Conservation (phyloP, 179 eudicot species). For the Gypsophila paniculata region DNA sequence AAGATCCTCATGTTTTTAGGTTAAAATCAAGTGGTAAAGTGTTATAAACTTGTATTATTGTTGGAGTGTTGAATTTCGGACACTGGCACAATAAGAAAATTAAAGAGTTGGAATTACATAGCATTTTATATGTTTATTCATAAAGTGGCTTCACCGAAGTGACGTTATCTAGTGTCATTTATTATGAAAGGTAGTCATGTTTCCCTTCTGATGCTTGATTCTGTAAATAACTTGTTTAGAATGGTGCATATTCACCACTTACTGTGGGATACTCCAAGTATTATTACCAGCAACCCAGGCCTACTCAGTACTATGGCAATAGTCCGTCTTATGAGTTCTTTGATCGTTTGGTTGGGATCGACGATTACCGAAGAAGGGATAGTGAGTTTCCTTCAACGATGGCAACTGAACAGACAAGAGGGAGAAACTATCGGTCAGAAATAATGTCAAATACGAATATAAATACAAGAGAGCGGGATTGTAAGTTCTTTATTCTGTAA, state of each 20-base stretch:
- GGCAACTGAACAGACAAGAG: conserved; percentile 39
- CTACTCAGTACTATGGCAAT: conserved; percentile 55
- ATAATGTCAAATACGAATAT: conserved; percentile 33
- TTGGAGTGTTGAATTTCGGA: too few species aligned
- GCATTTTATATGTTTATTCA: not conserved
- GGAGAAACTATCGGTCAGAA: conserved; percentile 39
- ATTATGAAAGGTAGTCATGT: not conserved
- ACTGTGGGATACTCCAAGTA: conserved; percentile 63
- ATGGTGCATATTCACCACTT: conserved; percentile 52
- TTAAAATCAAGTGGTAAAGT: too few species aligned
- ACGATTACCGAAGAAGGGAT: conserved; percentile 47
- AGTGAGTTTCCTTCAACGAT: conserved; percentile 37
- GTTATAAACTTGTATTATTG: too few species aligned
- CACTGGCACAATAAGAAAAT: too few species aligned
- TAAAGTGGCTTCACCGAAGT: not conserved
- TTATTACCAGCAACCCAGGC: conserved; percentile 62
- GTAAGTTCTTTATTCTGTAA: conserved; percentile 43
- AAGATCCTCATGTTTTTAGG: too few species aligned
- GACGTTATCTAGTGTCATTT: not conserved
- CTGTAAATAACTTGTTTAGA: conserved; percentile 34
- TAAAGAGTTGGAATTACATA: too few species aligned
- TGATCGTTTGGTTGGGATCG: conserved; percentile 34
- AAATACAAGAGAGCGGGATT: conserved; percentile 41
- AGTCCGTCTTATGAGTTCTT: conserved; percentile 40
- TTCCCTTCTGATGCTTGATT: not conserved